Evolutionary conservation across 2,329 filamentous ascomycete species (phyloP), one percentile per base, ranked within the genome.

Genomic region (Cercospora zeina): DNA sequence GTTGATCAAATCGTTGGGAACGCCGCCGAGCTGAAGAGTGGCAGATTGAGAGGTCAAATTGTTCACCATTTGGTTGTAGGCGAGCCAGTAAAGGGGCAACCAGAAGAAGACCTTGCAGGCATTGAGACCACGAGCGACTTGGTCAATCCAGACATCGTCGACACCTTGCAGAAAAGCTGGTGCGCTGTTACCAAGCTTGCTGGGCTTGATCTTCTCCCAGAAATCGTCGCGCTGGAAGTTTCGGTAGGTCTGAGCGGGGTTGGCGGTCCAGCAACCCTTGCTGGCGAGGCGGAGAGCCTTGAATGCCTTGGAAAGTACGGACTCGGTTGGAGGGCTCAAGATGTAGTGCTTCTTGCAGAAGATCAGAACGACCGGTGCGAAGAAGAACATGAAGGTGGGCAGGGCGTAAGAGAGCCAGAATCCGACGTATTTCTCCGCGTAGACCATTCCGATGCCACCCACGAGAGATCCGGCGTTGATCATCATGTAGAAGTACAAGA

Each of bases 141-240:
- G 88, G 4, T 89, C 87, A 42, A 91, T 89, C 89, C 89, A 93
- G 57, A 85, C 85, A 68, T 93, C 90, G 65, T 93, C 89, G 68
- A 91, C 92, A 0, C 87, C 89, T 47, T 64, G 66, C 87, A 93
- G 92, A 89, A 89, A 93, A 0, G 59, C 42, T 0, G 89, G 89
- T 59, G 86, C 86, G 65, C 80, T 73, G 1, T 74, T 75, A 37
- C 81, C 77, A 9, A 90, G 80, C 36, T 80, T 78, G 72, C 85
- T 89, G 2, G 89, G 89, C 77, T 89, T 90, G 63, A 86, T 85
- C 3, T 79, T 72, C 27, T 90, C 85, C 86, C 88, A 91, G 77
- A 89, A 83, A 14, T 79, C 78, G 5, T 58, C 63, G 11, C 62
- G 62, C 63, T 84, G 81, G 69, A 87, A 79, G 69, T 86, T 84